phyloP scores from a whole-genome alignment of 2,329 filamentous ascomycete species.

The Metarhizium sp. region DNA sequence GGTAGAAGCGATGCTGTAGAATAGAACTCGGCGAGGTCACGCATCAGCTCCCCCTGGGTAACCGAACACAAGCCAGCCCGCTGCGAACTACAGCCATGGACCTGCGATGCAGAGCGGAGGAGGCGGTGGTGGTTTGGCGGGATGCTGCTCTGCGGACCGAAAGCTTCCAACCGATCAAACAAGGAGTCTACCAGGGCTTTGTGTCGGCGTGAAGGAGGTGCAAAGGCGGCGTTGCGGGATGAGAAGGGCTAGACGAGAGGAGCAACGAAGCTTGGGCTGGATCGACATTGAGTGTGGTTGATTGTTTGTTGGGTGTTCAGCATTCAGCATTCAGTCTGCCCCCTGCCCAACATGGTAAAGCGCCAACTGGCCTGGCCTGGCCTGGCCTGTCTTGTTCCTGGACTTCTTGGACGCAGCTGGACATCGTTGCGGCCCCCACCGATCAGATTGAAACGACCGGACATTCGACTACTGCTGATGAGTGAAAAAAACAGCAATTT shows the following conservation, averaged over 20 bases:
- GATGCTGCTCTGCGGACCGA: neutral
- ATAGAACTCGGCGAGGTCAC: slow-evolving; percentile 2
- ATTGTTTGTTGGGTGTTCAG: neutral
- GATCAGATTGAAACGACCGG: too few relatives aligned
- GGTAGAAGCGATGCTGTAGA: slow-evolving; percentile 3
- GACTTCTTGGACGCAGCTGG: too few relatives aligned
- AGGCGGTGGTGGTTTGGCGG: neutral
- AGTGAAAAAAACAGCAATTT: neutral
- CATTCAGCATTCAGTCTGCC: too few relatives aligned
- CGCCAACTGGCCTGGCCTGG: neutral
- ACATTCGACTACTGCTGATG: too few relatives aligned
- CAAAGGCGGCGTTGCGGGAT: too few relatives aligned
- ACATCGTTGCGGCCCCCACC: too few relatives aligned
- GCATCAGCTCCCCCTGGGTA: slow-evolving; percentile 5
- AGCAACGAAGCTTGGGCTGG: too few relatives aligned
- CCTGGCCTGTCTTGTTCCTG: too few relatives aligned
- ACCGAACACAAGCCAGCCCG: slow-evolving; percentile 1
- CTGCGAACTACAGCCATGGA: slow-evolving; percentile 9
- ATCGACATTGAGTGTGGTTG: neutral
- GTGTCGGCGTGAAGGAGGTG: too few relatives aligned
- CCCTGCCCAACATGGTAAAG: neutral
- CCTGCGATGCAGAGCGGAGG: slow-evolving; percentile 5
- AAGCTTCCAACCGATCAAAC: neutral
- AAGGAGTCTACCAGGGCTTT: too few relatives aligned
- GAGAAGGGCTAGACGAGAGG: too few relatives aligned